Conservation (phyloP, 2,329 filamentous ascomycete species). For the Verticillium isaacii region DNA sequence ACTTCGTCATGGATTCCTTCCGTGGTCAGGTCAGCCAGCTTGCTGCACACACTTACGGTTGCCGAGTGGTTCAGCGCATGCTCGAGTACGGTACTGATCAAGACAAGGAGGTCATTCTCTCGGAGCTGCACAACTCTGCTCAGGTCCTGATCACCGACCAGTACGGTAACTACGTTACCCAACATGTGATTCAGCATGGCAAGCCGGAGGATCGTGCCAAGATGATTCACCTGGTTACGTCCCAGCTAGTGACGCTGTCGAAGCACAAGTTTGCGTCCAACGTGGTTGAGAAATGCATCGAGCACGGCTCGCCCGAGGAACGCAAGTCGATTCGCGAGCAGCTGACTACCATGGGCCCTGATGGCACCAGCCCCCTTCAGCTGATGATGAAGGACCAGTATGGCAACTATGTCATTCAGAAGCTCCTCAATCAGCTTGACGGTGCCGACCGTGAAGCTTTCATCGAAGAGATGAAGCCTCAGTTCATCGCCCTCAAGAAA, state of each 20-base stretch:
- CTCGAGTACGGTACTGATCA: slow-evolving; percentile 74
- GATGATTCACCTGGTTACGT: slow-evolving; percentile 70
- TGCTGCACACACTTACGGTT: slow-evolving; percentile 78
- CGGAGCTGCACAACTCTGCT: slow-evolving; percentile 72
- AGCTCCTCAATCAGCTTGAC: slow-evolving; percentile 56
- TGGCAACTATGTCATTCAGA: slow-evolving; percentile 96
- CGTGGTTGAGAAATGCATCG: slow-evolving; percentile 90
- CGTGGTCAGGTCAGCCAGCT: slow-evolving; percentile 68
- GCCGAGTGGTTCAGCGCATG: slow-evolving; percentile 88
- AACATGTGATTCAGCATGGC: slow-evolving; percentile 83
- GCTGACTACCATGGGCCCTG: slow-evolving; percentile 54
- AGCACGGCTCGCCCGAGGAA: slow-evolving; percentile 64
- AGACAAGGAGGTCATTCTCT: slow-evolving; percentile 68
- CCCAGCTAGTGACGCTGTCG: slow-evolving; percentile 68
- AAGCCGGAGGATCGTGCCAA: slow-evolving; percentile 64
- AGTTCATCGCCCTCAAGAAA: slow-evolving; percentile 59
- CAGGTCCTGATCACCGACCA: slow-evolving; percentile 74
- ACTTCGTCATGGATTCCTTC: slow-evolving; percentile 81
- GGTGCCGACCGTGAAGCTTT: slow-evolving; percentile 56
- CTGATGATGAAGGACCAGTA: slow-evolving; percentile 84
- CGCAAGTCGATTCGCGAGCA: slow-evolving; percentile 63
- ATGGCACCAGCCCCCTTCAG: slow-evolving; percentile 66
- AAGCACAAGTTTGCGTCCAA: slow-evolving; percentile 98
- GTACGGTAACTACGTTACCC: slow-evolving; percentile 94
- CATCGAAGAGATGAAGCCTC: slow-evolving; percentile 57